phyloP scores from a whole-genome alignment of 495 filamentous ascomycete species.

The Penicillium salamii region DNA sequence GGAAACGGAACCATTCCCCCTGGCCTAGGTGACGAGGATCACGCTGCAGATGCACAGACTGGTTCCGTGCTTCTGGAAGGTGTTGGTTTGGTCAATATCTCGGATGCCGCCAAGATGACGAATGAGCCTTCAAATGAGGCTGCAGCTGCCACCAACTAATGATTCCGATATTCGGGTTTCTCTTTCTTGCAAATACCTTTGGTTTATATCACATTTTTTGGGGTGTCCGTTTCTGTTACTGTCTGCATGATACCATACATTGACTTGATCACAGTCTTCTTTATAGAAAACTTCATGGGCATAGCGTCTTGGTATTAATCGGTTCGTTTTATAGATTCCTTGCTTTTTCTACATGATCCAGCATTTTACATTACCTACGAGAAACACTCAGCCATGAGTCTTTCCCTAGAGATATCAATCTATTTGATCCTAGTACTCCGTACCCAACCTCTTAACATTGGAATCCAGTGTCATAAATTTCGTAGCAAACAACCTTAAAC shows the following conservation, averaged over 20 bases:
- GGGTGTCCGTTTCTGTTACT: neutral
- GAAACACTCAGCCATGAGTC: too few relatives aligned
- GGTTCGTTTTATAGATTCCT: too few relatives aligned
- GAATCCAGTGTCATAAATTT: too few relatives aligned
- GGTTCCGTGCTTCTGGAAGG: constrained; percentile 17
- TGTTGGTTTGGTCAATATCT: constrained; percentile 19
- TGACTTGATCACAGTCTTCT: neutral
- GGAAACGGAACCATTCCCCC: constrained; percentile 36
- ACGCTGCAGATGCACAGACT: neutral
- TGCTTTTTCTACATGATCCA: too few relatives aligned
- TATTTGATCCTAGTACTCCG: too few relatives aligned
- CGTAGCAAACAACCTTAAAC: too few relatives aligned
- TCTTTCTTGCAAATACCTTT: neutral
- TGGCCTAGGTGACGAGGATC: constrained; percentile 22
- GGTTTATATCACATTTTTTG: neutral
- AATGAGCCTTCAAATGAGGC: neutral
- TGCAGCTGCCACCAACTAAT: neutral
- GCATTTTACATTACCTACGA: too few relatives aligned
- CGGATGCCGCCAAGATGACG: constrained; percentile 2
- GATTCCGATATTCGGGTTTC: neutral
- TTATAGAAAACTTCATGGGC: neutral
- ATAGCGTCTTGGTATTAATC: constrained; percentile 5
- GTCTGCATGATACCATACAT: constrained; percentile 6
- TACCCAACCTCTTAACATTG: too few relatives aligned
- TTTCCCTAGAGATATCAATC: too few relatives aligned